A percentile compares a stretch with the other conserved stretches of the same genome.
Conservation (phyloP, 441 rosid species). For the Populus hybrid region DNA sequence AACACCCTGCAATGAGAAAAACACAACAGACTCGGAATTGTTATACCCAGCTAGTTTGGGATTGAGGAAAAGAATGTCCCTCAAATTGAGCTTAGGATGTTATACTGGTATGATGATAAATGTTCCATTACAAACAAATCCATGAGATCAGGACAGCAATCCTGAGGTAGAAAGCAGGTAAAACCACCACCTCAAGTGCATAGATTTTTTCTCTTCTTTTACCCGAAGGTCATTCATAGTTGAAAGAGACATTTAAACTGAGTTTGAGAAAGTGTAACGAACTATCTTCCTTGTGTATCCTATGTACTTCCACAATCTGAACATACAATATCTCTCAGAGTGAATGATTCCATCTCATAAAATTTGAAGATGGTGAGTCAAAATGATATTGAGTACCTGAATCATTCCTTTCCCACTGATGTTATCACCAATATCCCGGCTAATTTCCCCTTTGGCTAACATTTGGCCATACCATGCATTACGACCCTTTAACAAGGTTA, state of each 20-base stretch:
- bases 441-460: conserved; percentile 50
- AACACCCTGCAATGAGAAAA: conserved; percentile 49
- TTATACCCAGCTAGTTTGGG: not conserved
- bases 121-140: not conserved
- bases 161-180: not conserved
- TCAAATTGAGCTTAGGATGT: not conserved
- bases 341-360: not conserved
- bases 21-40: not conserved
- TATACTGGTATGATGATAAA: not conserved
- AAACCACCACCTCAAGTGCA: too few relatives aligned
- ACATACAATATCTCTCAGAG: not conserved
- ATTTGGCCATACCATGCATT: conserved; percentile 58
- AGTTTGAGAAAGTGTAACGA: too few relatives aligned
- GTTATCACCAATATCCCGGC: conserved; percentile 50
- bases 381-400: conserved; percentile 31
- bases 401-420: conserved; percentile 58
- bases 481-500: conserved; percentile 52
- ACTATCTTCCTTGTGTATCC: too few relatives aligned
- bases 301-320: not conserved
- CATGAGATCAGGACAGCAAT: not conserved
- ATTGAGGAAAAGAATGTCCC: not conserved
- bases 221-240: not conserved
- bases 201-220: not conserved
- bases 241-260: too few relatives aligned
- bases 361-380: not conserved